Evolutionary conservation across 148 eudicot species (phyloP).

Genomic region (Diospyros kaki): DNA sequence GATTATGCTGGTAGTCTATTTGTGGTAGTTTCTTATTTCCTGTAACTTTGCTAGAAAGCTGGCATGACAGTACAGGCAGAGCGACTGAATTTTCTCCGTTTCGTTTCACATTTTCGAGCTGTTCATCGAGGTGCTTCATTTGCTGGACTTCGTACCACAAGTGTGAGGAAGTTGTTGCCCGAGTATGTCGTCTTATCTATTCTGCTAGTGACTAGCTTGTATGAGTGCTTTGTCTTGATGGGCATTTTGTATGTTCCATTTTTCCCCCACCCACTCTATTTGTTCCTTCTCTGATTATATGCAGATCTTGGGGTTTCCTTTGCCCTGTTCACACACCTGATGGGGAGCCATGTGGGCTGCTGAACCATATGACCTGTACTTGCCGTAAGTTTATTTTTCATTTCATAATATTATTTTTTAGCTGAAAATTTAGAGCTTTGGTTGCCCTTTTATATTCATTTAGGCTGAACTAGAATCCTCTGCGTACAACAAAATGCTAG

Average conservation of each 20-base stretch:
- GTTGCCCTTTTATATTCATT: background rate
- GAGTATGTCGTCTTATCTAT: constrained; percentile 52
- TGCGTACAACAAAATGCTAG: background rate
- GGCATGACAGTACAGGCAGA: constrained; percentile 89
- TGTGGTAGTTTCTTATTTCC: background rate
- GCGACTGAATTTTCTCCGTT: constrained; percentile 79
- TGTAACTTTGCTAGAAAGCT: constrained; percentile 57
- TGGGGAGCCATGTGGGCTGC: constrained; percentile 95
- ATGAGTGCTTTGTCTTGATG: background rate
- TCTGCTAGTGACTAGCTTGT: background rate
- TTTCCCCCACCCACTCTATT: background rate
- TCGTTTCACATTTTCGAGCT: constrained; percentile 85
- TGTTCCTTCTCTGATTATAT: background rate
- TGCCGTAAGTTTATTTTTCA: constrained; percentile 63
- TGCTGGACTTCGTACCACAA: constrained; percentile 94
- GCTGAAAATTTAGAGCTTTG: background rate
- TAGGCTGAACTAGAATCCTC: background rate
- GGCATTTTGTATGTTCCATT: constrained; percentile 1
- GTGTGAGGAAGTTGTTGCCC: constrained; percentile 92
- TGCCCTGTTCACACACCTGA: constrained; percentile 99
- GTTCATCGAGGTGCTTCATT: constrained; percentile 94
- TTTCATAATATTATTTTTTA: background rate
- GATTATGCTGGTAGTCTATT: too few relatives aligned
- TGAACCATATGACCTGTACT: constrained; percentile 76
- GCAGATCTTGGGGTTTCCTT: constrained; percentile 95